Base-by-base conservation (phyloP, 257 asterid genomes). In the Solanum piurae region DNA sequence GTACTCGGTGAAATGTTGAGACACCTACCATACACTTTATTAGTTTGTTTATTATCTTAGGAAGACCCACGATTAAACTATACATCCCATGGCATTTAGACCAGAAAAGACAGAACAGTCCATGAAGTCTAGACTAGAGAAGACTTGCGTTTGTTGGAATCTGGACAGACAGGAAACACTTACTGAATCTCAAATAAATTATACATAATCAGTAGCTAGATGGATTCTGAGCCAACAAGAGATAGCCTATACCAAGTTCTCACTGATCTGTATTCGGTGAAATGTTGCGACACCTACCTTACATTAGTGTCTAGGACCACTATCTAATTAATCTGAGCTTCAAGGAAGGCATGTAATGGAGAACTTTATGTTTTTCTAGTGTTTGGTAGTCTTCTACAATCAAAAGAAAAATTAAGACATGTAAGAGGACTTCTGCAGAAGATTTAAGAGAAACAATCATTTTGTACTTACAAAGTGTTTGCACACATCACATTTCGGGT, bases 401-500 rank as follows among this genome's bases (percentile, higher is more conserved):
- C 5, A 42, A 52, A 40, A 9, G 6, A 42, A 25, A 42, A 77
- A 40, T 25, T 25, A 77, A 42, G 27, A 27, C 20, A 79, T 25
- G 64, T 44, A 79, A 79, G 84, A 79, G 85, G 9, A 44, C 18
- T 79, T 79, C 14, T 44, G 25, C 66, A 44, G 85, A 79, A 79
- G n/a, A 44, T 25, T 27, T 44, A 42, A 44, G 64, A 79, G 40
- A 27, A 77, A 38, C 44, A 42, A 46, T 86, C 64, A 76, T 21
- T 85, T 71, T 21, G 86, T 87, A 94, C 99, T 95, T 91, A 97
- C 99, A 12, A 95, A 95, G 90, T 92, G 91, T 89, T 92, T 90
- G 96, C 99, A 97, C 89, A 97, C 93, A 82, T 95, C 99, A 87
- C 99, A 97, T 91, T 95, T 96, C 12, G 98, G 99, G 91, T 95